Conservation (phyloP, 108 stramenopile genomes). For the Fistulifera solaris region DNA sequence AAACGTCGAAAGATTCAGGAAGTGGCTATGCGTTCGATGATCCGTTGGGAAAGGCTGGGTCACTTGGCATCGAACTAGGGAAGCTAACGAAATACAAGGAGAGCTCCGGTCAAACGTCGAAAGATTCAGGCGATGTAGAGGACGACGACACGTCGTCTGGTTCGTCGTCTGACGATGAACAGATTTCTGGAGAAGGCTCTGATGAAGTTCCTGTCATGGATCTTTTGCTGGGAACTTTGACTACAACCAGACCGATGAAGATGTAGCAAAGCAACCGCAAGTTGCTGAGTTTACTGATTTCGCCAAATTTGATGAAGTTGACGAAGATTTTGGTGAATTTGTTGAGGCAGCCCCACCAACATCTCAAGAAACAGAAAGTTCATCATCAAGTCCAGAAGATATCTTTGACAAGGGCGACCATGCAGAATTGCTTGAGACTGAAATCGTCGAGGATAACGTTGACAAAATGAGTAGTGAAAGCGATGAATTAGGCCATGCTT, state of each 20-base stretch:
- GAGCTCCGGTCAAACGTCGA: background rate
- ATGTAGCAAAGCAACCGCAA: conserved; percentile 1
- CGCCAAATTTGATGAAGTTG: conserved; percentile 56
- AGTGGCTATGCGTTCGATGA: conserved; percentile 61
- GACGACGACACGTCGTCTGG: conserved; percentile 7
- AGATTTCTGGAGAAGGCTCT: background rate
- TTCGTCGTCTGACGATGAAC: conserved; percentile 3
- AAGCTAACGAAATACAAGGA: conserved; percentile 7
- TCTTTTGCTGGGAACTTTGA: conserved; percentile 70
- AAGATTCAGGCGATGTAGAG: conserved; percentile 12
- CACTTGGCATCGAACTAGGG: conserved; percentile 15
- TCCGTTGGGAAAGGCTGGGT: conserved; percentile 40
- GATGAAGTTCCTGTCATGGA: conserved; percentile 50
- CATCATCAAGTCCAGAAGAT: background rate
- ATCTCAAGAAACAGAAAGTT: background rate
- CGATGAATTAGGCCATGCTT: no score
- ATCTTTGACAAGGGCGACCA: conserved; percentile 8
- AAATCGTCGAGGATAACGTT: no score
- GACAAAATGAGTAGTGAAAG: no score
- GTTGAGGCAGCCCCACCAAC: background rate
- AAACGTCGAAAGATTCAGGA: conserved; percentile 1
- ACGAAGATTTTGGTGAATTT: conserved; percentile 12
- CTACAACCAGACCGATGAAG: conserved; percentile 8
- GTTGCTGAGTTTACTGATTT: conserved; percentile 36
- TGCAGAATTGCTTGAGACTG: background rate